Percentiles rank a stretch among this genome's conserved stretches.
Evolutionary conservation across 768 basidiomycete species (phyloP).

Genomic region (Thelephora aurantiotincta): DNA sequence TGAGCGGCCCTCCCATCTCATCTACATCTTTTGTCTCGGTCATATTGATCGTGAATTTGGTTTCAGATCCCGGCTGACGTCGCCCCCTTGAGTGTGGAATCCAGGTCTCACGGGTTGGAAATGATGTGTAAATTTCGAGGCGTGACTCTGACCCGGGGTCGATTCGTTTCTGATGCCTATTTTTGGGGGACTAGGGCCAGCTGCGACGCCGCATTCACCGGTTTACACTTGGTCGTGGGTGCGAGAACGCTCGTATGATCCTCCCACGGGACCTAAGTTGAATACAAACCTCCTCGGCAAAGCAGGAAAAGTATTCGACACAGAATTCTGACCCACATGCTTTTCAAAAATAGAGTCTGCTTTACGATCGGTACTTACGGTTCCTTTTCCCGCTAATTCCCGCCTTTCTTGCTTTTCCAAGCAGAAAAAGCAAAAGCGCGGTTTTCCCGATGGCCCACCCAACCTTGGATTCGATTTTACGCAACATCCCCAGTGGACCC

Average conservation of each 20-base stretch:
- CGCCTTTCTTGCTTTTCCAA: too few species aligned
- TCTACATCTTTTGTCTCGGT: not conserved
- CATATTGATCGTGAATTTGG: not conserved
- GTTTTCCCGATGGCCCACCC: too few species aligned
- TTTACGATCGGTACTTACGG: too few species aligned
- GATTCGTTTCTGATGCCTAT: not conserved
- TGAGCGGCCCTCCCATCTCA: conserved; percentile 19
- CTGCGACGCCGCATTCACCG: conserved; percentile 53
- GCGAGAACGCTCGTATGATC: conserved; percentile 66
- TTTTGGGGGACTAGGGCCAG: conserved; percentile 38
- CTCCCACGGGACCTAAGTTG: conserved; percentile 26
- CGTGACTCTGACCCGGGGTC: not conserved
- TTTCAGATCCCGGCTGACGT: conserved; percentile 66
- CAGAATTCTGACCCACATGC: too few species aligned
- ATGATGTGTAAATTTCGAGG: conserved; percentile 44
- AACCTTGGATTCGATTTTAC: too few species aligned
- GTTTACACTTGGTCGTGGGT: conserved; percentile 86
- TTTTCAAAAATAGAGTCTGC: too few species aligned
- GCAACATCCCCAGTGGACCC: too few species aligned
- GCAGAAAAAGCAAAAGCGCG: too few species aligned
- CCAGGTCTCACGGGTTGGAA: conserved; percentile 48
- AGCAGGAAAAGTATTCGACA: too few species aligned
- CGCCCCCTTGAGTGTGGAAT: conserved; percentile 41
- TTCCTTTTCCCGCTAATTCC: too few species aligned
- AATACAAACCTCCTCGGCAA: too few species aligned